Conservation (phyloP, 129 eudicot genomes). For the Chrysanthemum lavandulifolium region DNA sequence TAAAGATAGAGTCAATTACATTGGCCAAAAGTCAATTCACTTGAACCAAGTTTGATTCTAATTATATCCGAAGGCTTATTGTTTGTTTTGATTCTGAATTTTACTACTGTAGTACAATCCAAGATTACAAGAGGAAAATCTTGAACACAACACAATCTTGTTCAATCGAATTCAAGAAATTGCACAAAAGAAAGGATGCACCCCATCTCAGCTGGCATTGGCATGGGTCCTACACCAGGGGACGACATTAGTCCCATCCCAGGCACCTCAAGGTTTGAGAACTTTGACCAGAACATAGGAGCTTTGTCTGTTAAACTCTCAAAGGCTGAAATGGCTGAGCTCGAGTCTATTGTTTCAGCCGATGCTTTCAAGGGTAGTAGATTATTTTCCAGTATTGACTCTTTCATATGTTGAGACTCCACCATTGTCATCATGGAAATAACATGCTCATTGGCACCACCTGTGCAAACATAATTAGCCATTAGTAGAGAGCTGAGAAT, state of each 20-base stretch:
- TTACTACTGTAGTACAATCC: constrained; percentile 25
- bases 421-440: constrained; percentile 41
- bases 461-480: no score
- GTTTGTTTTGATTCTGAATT: not conserved
- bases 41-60: not conserved
- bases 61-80: no score
- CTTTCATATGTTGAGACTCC: constrained; percentile 45
- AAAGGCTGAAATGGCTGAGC: constrained; percentile 30
- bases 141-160: constrained; percentile 41
- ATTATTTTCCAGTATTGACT: constrained; percentile 3
- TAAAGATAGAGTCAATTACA: not conserved
- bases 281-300: constrained; percentile 41
- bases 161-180: constrained; percentile 31
- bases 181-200: constrained; percentile 51
- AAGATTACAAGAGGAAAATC: constrained; percentile 45
- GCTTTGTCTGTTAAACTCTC: constrained; percentile 40
- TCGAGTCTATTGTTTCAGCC: constrained; percentile 36
- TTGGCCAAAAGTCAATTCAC: no score
- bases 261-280: constrained; percentile 47
- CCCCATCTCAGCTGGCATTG: constrained; percentile 48
- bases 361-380: constrained; percentile 43
- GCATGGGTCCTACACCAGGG: constrained; percentile 65
- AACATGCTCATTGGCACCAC: not conserved
- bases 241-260: constrained; percentile 52
- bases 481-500: no score